Conservation (phyloP, 805 yeast genomes). For the Torulaspora maleeae region DNA sequence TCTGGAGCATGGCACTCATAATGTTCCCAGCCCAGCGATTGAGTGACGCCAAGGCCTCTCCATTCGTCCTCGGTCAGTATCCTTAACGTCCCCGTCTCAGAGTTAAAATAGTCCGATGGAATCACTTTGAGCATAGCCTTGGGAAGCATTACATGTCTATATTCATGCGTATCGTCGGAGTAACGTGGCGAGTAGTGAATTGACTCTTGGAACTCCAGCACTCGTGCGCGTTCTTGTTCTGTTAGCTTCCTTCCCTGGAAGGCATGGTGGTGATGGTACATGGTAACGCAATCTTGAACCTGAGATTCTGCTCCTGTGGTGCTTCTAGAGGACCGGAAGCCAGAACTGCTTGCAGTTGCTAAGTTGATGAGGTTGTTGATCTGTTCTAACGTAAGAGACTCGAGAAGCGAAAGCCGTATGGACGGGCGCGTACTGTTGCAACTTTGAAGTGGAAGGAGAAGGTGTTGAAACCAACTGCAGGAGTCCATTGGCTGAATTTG, state of each 20-base stretch:
- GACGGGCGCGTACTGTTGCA: background rate
- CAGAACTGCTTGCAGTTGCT: too few relatives aligned
- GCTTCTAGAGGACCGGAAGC: too few relatives aligned
- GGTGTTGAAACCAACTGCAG: background rate
- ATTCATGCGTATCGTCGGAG: slow-evolving; percentile 87
- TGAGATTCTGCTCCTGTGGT: background rate
- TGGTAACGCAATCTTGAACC: slow-evolving; percentile 2
- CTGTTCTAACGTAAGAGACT: background rate
- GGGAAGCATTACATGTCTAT: slow-evolving; percentile 95
- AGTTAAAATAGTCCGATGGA: slow-evolving; percentile 89
- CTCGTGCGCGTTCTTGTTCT: slow-evolving; percentile 77
- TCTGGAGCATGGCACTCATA: slow-evolving; percentile 98
- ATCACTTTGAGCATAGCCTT: slow-evolving; percentile 91
- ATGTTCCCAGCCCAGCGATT: slow-evolving; percentile 95
- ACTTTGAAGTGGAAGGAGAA: background rate
- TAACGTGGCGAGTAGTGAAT: slow-evolving; percentile 92
- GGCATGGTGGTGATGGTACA: slow-evolving; percentile 34
- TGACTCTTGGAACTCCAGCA: slow-evolving; percentile 85
- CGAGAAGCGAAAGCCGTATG: background rate
- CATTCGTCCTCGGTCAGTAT: slow-evolving; percentile 93
- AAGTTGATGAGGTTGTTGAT: background rate
- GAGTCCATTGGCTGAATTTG: background rate
- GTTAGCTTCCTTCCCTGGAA: slow-evolving; percentile 61
- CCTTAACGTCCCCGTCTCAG: slow-evolving; percentile 89
- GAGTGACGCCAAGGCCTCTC: slow-evolving; percentile 97